These are phyloP conservation scores for Ceratocystiopsis minuta DNA, from an alignment of 2,329 filamentous ascomycete genomes.

Conservation along the genomic window DNA sequence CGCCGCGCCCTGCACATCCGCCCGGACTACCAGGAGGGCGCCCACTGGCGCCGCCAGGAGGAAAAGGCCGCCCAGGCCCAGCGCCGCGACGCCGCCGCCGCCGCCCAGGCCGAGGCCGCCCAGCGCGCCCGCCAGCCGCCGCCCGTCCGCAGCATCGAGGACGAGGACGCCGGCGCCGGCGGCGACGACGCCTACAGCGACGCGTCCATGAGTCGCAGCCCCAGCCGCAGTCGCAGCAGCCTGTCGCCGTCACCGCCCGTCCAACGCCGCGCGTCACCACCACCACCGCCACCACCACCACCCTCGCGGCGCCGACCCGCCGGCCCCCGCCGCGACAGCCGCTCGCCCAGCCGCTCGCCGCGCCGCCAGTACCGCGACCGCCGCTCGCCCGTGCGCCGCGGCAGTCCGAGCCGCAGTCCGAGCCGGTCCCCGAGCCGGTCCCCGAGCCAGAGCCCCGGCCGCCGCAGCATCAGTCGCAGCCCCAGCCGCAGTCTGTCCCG, in stretches of 20 bases:
- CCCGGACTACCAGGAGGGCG: conserved; percentile 68
- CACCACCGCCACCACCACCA: too few species aligned
- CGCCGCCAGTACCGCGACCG: background rate
- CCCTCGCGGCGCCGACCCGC: too few species aligned
- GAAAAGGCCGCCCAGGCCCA: conserved; percentile 32
- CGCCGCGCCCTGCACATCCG: conserved; percentile 74
- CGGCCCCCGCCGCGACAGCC: background rate
- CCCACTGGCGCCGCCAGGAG: conserved; percentile 72
- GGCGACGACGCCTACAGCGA: background rate
- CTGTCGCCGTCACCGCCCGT: background rate
- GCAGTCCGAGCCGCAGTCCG: background rate
- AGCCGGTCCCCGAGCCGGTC: background rate
- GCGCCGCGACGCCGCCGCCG: conserved; percentile 10
- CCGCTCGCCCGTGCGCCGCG: background rate
- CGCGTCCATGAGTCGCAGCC: background rate
- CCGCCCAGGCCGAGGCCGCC: background rate
- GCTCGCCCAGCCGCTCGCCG: background rate
- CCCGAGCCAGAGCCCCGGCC: conserved; percentile 1
- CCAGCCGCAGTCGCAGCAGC: background rate
- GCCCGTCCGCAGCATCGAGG: background rate
- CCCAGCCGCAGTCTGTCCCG: background rate
- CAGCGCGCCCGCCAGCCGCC: background rate
- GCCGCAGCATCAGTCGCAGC: background rate
- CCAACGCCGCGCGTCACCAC: too few species aligned
- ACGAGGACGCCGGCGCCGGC: background rate